Conservation (phyloP, 306 rosid species). For the Dalbergia cultrata region DNA sequence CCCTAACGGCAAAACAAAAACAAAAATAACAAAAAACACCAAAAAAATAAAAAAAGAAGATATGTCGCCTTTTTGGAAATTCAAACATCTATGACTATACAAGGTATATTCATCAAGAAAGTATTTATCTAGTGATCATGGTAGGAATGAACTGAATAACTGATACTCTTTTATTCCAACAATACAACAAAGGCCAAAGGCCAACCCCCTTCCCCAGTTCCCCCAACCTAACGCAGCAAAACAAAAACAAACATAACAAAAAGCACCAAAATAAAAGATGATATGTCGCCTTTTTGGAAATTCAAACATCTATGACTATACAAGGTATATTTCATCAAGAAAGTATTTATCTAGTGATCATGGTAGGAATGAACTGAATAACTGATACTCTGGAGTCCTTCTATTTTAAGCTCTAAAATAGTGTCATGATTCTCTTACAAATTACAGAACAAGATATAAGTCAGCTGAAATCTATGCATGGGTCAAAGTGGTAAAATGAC, state of each 20-base stretch:
- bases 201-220: not conserved
- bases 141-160: not conserved
- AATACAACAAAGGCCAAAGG: not conserved
- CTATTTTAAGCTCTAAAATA: not conserved
- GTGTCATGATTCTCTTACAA: not conserved
- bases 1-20: not conserved
- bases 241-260: not conserved
- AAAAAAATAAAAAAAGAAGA: not conserved
- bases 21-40: not conserved
- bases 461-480: not conserved
- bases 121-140: conserved; percentile 1
- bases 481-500: too few species aligned
- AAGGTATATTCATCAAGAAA: conserved; percentile 4
- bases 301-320: not conserved
- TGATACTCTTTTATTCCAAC: not conserved
- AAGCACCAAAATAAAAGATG: not conserved
- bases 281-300: not conserved
- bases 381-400: conserved; percentile 4
- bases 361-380: not conserved
- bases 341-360: conserved; percentile 1
- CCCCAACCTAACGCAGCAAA: too few species aligned
- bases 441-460: conserved; percentile 12
- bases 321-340: not conserved
- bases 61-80: not conserved
- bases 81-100: not conserved